These are phyloP conservation scores for Gnomoniopsis smithogilvyi DNA, from an alignment of 2,329 filamentous ascomycete species.

Conservation along the genomic window DNA sequence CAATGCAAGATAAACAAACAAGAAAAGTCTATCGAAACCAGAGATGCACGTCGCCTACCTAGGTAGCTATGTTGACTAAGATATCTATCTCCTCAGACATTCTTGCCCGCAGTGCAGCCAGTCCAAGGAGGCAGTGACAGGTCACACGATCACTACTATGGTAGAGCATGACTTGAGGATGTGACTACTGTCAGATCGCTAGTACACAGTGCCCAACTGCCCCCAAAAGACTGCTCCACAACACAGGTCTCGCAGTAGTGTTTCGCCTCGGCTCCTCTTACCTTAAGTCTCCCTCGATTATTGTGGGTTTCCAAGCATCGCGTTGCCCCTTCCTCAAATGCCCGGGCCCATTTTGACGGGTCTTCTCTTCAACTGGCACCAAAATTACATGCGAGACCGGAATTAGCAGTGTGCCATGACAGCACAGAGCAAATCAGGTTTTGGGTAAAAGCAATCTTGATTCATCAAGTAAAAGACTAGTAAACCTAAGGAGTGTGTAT, in stretches of 20 bases:
- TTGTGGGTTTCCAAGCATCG: too few species aligned
- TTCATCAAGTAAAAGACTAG: not conserved
- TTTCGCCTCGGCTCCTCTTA: not conserved
- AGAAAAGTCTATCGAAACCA: not conserved
- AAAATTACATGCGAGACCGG: too few species aligned
- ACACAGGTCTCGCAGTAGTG: not conserved
- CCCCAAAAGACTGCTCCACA: too few species aligned
- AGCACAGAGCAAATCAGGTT: not conserved
- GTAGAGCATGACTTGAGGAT: not conserved
- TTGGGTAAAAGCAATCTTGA: not conserved
- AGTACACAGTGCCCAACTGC: too few species aligned
- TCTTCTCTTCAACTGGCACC: too few species aligned
- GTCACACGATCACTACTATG: not conserved
- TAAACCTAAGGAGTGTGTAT: not conserved
- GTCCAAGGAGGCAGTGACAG: conserved; percentile 3
- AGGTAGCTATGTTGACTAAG: too few species aligned
- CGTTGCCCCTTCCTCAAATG: too few species aligned
- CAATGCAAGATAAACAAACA: not conserved
- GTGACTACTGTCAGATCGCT: not conserved
- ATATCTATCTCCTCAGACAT: not conserved
- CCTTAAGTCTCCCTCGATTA: too few species aligned
- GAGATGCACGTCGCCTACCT: not conserved
- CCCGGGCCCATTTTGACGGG: too few species aligned
- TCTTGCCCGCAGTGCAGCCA: not conserved
- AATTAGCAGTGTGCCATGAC: not conserved